Evolutionary conservation across 495 filamentous ascomycete genomes (phyloP), one percentile per base, ranked within the genome.

Genomic region (Penicillium verhagenii): DNA sequence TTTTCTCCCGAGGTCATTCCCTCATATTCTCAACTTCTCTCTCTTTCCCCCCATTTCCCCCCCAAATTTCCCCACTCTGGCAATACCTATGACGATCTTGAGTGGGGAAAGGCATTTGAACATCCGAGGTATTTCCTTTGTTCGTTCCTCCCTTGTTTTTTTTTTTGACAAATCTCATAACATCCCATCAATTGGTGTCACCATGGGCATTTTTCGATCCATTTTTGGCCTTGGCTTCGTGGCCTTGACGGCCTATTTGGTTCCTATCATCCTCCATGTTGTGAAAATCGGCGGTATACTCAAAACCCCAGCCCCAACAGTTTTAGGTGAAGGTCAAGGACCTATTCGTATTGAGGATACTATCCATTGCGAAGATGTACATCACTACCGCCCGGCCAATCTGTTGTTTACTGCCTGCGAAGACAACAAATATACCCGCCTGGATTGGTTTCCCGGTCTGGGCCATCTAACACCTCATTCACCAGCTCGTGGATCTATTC

Each of bases 351-450:
- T 87, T 42, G 64, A 72, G 5, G 79, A 83, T 59, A 84, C 82
- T 0, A 56, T 75, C 25, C 70, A 80, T 28, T 85, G 82, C 57
- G 83, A 87, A 52, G 83, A 87, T 65, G 46, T 87, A 11, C 81
- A 86, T 57, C 77, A 83, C 51, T 78, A 84, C 58, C 64, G 60
- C 6, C 69, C 73, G 0, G 78, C 74, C 11, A 72, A 70, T 18
- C 52, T 73, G 47, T 66, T 86, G 8, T 87, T 84, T 54, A 76
- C 82, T 4, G 82, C 83, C 5, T 86, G 82, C 47, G 76, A 80
- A 50, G 80, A 79, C 42, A 60, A 74, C 25, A 45, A 65, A 8
- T 64, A 67, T 1, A 71, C 70, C 5, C 72, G 80, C 1, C 76
- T 79, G 45, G 58, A 67, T 19, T 87, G 83, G 84, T 86, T 82